Conservation (phyloP, 805 yeast genomes). For the Wickerhamomyces chambardii region DNA sequence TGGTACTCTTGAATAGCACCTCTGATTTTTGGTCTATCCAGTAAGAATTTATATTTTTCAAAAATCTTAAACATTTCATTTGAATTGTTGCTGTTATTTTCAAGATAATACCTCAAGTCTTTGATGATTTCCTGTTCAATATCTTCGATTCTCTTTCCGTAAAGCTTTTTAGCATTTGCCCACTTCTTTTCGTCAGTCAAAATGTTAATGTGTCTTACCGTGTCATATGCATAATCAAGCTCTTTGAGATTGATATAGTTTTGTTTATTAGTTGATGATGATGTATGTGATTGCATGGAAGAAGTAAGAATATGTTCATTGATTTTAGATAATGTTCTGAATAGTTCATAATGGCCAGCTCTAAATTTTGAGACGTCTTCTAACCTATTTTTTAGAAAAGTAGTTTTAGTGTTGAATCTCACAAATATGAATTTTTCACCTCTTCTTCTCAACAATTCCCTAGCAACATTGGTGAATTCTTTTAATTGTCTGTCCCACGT, state of each 20-base stretch:
- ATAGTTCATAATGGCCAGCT: conserved; percentile 40
- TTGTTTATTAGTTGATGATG: conserved; percentile 8
- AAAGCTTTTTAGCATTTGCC: conserved; percentile 29
- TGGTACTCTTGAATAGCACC: conserved; percentile 56
- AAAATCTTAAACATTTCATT: conserved; percentile 44
- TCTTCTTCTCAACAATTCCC: conserved; percentile 70
- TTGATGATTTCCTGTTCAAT: conserved; percentile 38
- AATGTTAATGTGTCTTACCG: conserved; percentile 26
- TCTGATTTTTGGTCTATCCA: conserved; percentile 44
- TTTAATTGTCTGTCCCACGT: conserved; percentile 55
- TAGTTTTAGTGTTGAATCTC: conserved; percentile 40
- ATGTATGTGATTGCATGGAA: neutral
- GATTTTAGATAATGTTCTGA: conserved; percentile 20
- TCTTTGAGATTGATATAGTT: conserved; percentile 12
- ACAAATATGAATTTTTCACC: conserved; percentile 63
- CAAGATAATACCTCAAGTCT: conserved; percentile 28
- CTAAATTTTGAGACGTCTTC: conserved; percentile 37
- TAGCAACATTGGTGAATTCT: conserved; percentile 53
- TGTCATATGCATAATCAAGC: conserved; percentile 30
- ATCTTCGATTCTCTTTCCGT: conserved; percentile 30
- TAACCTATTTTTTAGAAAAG: conserved; percentile 31
- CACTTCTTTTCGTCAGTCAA: conserved; percentile 30
- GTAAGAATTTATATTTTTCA: conserved; percentile 35
- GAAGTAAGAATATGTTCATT: too few relatives aligned
- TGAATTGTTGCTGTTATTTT: conserved; percentile 26